Percentiles rank a stretch among this genome's conserved stretches.
These are phyloP conservation scores for Gossypium australe DNA, from an alignment of 345 rosid species.

Conservation along the genomic window DNA sequence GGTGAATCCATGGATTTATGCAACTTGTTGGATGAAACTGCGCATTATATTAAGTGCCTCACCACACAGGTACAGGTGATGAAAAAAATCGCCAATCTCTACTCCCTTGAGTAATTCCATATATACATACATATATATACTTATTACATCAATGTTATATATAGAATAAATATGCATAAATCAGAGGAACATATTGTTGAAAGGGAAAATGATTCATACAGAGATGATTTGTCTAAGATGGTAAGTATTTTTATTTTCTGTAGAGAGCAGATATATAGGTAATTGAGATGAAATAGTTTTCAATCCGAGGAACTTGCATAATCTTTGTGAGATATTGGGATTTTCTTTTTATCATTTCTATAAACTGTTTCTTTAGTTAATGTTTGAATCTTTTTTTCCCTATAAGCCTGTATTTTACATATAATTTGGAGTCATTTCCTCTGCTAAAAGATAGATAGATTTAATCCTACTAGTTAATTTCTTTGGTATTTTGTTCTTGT, in stretches of 20 bases:
- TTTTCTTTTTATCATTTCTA: too few relatives aligned
- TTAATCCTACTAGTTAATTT: too few relatives aligned
- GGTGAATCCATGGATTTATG: slow-evolving; percentile 45
- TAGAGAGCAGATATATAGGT: too few relatives aligned
- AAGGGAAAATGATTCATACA: neutral
- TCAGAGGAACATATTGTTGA: neutral
- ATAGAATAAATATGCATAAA: neutral
- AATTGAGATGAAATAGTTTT: neutral
- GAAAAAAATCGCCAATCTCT: slow-evolving; percentile 40
- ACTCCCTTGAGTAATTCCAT: slow-evolving; percentile 22
- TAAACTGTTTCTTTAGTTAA: neutral
- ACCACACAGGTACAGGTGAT: slow-evolving; percentile 53
- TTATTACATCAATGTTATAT: neutral
- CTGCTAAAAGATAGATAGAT: neutral
- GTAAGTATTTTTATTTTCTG: slow-evolving; percentile 4
- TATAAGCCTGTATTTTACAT: neutral
- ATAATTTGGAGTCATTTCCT: neutral
- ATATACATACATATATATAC: neutral
- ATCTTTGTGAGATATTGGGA: too few relatives aligned
- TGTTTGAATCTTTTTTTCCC: neutral
- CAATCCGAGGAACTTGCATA: too few relatives aligned
- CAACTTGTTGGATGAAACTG: slow-evolving; percentile 49
- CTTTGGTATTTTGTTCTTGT: too few relatives aligned
- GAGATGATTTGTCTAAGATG: neutral
- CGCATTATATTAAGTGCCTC: slow-evolving; percentile 54